These are phyloP conservation scores for Mariannaea sp. DNA, from an alignment of 2,329 filamentous ascomycete genomes.

Conservation along the genomic window DNA sequence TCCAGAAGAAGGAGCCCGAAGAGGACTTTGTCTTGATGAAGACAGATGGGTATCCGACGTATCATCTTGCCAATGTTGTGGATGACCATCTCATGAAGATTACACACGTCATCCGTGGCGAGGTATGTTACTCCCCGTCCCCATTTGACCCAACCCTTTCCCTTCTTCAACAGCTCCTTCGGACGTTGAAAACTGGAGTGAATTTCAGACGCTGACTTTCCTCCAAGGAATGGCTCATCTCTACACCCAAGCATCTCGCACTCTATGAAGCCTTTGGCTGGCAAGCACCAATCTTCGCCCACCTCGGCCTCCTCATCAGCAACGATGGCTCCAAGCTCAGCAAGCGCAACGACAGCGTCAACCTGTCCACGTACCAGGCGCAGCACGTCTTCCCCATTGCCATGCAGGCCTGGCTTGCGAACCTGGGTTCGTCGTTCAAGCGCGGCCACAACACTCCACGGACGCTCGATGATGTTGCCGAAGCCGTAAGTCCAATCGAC, in stretches of 20 bases:
- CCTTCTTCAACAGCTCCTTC: too few species aligned
- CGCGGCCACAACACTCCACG: conserved; percentile 36
- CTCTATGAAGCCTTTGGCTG: conserved; percentile 81
- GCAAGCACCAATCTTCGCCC: conserved; percentile 75
- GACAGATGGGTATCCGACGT: conserved; percentile 89
- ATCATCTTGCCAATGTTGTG: conserved; percentile 96
- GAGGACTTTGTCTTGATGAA: conserved; percentile 93
- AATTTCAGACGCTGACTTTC: conserved; percentile 15
- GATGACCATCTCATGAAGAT: conserved; percentile 96
- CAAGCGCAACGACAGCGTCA: conserved; percentile 70
- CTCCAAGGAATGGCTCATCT: conserved; percentile 94
- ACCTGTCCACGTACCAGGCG: conserved; percentile 57
- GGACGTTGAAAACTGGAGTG: too few species aligned
- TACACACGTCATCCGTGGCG: conserved; percentile 91
- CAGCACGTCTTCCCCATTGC: conserved; percentile 54
- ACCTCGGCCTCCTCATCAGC: conserved; percentile 76
- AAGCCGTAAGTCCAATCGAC: conserved; percentile 62
- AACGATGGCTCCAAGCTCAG: conserved; percentile 76
- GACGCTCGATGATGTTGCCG: conserved; percentile 70
- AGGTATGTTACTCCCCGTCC: conserved; percentile 52
- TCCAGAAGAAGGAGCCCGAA: conserved; percentile 59
- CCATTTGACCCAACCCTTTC: background rate
- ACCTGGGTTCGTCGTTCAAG: conserved; percentile 58
- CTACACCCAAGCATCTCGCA: conserved; percentile 74
- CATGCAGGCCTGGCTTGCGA: conserved; percentile 78